These are phyloP conservation scores for Tolypocladium sp. DNA, from an alignment of 2,329 filamentous ascomycete genomes.

Conservation along the genomic window DNA sequence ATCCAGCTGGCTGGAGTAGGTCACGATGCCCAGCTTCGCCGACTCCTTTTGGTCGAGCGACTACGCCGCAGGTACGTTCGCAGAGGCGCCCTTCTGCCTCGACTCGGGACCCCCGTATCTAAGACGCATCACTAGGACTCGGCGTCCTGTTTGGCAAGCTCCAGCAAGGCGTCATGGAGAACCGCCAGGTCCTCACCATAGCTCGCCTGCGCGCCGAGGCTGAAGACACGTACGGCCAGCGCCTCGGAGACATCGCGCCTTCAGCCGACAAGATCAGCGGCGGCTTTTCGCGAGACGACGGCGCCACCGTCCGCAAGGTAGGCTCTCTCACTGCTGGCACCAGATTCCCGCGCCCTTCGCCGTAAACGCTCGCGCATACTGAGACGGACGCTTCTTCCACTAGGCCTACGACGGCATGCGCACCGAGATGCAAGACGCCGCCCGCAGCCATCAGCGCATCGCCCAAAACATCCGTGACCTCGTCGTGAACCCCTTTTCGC, in stretches of 20 bases:
- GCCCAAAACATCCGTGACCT: constrained; percentile 93
- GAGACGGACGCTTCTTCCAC: constrained; percentile 5
- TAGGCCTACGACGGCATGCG: constrained; percentile 92
- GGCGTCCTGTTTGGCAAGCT: constrained; percentile 94
- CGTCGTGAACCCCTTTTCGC: constrained; percentile 85
- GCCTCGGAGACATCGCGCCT: constrained; percentile 71
- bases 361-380: constrained; percentile 5
- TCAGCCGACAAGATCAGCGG: constrained; percentile 72
- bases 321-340: background rate
- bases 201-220: constrained; percentile 92
- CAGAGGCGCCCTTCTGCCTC: background rate
- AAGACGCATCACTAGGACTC: constrained; percentile 45
- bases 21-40: constrained; percentile 75
- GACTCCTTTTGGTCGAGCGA: constrained; percentile 97
- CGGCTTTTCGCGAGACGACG: constrained; percentile 86
- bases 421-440: constrained; percentile 82
- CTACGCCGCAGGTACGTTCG: constrained; percentile 75
- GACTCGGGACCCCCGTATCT: constrained; percentile 1
- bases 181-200: constrained; percentile 86
- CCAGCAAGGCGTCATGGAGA: constrained; percentile 90
- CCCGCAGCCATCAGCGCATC: constrained; percentile 88
- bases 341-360: background rate
- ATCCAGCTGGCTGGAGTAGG: constrained; percentile 7
- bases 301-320: constrained; percentile 92
- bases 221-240: constrained; percentile 79